Conservation (phyloP, 2,329 filamentous ascomycete species). For the Cladorrhinum sp. region DNA sequence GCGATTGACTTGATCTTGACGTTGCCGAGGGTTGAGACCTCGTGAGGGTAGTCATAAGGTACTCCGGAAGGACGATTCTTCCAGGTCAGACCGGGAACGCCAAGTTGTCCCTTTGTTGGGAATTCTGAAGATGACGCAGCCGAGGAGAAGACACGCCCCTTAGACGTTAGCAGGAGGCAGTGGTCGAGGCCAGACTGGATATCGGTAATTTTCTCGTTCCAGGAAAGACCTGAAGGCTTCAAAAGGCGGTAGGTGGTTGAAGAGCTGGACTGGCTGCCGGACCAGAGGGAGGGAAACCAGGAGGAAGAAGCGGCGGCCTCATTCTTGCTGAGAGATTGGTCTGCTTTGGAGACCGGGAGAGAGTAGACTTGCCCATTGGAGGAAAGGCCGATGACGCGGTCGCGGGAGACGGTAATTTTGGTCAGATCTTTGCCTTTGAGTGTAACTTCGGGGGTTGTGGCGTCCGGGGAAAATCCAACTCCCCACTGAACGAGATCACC, state of each 20-base stretch:
- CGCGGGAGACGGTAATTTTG: slow-evolving; percentile 73
- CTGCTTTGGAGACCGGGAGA: slow-evolving; percentile 69
- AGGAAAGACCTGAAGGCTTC: slow-evolving; percentile 48
- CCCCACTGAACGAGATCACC: slow-evolving; percentile 95
- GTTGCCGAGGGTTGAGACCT: slow-evolving; percentile 68
- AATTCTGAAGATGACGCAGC: slow-evolving; percentile 76
- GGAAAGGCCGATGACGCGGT: slow-evolving; percentile 78
- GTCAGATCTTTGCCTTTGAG: slow-evolving; percentile 77
- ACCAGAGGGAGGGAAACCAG: slow-evolving; percentile 73
- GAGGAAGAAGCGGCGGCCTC: slow-evolving; percentile 33
- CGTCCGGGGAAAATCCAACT: slow-evolving; percentile 64
- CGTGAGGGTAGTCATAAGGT: slow-evolving; percentile 77
- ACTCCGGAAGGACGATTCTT: slow-evolving; percentile 66
- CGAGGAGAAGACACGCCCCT: slow-evolving; percentile 84
- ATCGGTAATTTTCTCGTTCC: slow-evolving; percentile 38
- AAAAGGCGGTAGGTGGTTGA: slow-evolving; percentile 69
- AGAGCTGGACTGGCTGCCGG: slow-evolving; percentile 24
- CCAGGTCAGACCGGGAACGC: slow-evolving; percentile 81
- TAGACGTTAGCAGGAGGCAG: slow-evolving; percentile 77
- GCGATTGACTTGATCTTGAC: slow-evolving; percentile 73
- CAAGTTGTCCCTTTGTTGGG: slow-evolving; percentile 81
- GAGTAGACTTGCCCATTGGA: slow-evolving; percentile 79
- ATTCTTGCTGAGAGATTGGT: slow-evolving; percentile 66
- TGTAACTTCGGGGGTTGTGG: slow-evolving; percentile 64
- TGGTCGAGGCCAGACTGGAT: slow-evolving; percentile 82